A percentile compares a stretch with the other conserved stretches of the same genome.
Evolutionary conservation across 1,139 yeast genomes (phyloP).

Genomic region (Nematodospora anomalae): DNA sequence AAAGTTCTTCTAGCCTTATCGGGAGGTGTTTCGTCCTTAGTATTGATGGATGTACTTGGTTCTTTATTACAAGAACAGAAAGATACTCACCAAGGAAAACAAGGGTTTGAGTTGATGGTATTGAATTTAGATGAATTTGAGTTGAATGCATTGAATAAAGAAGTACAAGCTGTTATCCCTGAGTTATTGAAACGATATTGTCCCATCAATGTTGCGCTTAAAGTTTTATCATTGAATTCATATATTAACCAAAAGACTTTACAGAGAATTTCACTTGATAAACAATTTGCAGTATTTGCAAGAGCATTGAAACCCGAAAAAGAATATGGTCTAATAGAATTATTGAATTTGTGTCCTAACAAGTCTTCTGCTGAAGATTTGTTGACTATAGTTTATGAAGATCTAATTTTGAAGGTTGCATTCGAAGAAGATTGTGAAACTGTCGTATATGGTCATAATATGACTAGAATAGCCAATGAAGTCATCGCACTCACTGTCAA

Average conservation of each 20-base stretch:
- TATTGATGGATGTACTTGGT: constrained; percentile 63
- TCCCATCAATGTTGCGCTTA: constrained; percentile 31
- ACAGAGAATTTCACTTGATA: constrained; percentile 25
- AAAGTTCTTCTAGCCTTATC: constrained; percentile 61
- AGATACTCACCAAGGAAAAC: constrained; percentile 57
- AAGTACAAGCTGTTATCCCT: constrained; percentile 20
- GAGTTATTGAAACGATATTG: constrained; percentile 22
- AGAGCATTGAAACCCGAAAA: constrained; percentile 9
- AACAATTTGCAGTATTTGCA: constrained; percentile 28
- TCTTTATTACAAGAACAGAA: constrained; percentile 63
- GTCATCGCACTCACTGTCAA: constrained; percentile 80
- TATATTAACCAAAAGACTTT: constrained; percentile 31
- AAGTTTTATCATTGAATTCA: constrained; percentile 39
- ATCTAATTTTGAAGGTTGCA: constrained; percentile 52
- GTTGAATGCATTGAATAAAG: constrained; percentile 17
- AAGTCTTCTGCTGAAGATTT: constrained; percentile 68
- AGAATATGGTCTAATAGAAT: constrained; percentile 21
- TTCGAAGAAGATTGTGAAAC: constrained; percentile 47
- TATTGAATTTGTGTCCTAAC: constrained; percentile 41
- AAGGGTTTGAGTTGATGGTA: constrained; percentile 65
- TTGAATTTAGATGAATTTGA: constrained; percentile 50
- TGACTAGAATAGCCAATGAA: constrained; percentile 81
- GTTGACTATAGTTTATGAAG: constrained; percentile 46
- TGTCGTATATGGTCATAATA: constrained; percentile 71
- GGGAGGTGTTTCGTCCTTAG: constrained; percentile 66